A percentile compares a stretch with the other conserved stretches of the same genome.
These are phyloP conservation scores for Boletales sp. DNA, from an alignment of 768 basidiomycete genomes.

Conservation along the genomic window DNA sequence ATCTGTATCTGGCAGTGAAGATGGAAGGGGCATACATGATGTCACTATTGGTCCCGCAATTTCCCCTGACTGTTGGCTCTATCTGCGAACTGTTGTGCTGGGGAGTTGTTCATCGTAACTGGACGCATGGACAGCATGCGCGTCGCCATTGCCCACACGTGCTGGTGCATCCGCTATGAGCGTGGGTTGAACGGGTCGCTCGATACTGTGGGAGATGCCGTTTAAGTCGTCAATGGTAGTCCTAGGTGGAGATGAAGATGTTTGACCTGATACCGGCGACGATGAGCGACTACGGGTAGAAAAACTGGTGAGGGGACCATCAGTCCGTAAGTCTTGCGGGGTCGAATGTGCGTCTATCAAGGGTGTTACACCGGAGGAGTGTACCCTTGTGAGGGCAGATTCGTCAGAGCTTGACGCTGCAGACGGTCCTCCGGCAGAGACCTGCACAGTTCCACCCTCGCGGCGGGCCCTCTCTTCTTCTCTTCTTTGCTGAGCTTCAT, in stretches of 20 bases:
- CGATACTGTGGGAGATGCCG: conserved; percentile 26
- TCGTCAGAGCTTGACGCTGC: conserved; percentile 3
- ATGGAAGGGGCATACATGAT: conserved; percentile 22
- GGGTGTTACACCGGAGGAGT: conserved; percentile 3
- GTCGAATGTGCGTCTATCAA: neutral
- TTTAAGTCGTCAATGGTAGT: conserved; percentile 25
- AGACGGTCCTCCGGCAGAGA: conserved; percentile 24
- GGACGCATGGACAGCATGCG: conserved; percentile 5
- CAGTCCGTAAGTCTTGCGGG: conserved; percentile 9
- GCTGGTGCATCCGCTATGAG: conserved; percentile 12
- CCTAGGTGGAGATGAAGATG: conserved; percentile 25
- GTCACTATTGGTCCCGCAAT: conserved; percentile 12
- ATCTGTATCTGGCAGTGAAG: conserved; percentile 26
- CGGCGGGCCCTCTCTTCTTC: conserved; percentile 67
- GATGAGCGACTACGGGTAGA: conserved; percentile 23
- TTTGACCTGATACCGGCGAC: conserved; percentile 36
- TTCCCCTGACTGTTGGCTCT: conserved; percentile 6
- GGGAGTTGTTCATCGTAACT: conserved; percentile 12
- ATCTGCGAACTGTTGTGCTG: conserved; percentile 2
- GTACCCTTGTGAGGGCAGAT: conserved; percentile 3
- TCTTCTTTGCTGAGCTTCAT: conserved; percentile 87
- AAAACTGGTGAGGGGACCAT: conserved; percentile 8
- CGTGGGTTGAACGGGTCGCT: conserved; percentile 19
- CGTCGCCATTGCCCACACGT: conserved; percentile 9
- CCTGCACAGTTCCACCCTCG: conserved; percentile 37